Conservation (phyloP, 805 yeast species). For the Pichia californica region DNA sequence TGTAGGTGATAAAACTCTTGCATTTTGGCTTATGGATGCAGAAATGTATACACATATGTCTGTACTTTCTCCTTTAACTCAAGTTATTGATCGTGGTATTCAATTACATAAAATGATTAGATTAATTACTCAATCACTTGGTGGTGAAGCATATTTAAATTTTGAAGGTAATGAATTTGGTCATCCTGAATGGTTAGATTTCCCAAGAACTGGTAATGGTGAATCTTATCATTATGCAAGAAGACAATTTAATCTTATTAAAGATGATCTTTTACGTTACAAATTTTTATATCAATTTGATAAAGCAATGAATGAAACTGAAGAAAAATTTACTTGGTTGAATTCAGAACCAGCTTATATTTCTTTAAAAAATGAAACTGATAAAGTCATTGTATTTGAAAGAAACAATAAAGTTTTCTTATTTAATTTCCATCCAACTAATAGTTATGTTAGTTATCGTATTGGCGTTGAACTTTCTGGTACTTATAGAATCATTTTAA, state of each 20-base stretch:
- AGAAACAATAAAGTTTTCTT: conserved; percentile 78
- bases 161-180: conserved; percentile 99
- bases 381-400: conserved; percentile 84
- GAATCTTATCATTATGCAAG: conserved; percentile 92
- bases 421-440: conserved; percentile 84
- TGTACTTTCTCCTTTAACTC: conserved; percentile 60
- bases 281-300: conserved; percentile 77
- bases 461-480: conserved; percentile 86
- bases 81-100: conserved; percentile 80
- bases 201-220: conserved; percentile 84
- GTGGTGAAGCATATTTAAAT: conserved; percentile 94
- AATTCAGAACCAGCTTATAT: conserved; percentile 69
- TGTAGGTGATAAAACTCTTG: conserved; percentile 94
- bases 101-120: conserved; percentile 89
- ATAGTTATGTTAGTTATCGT: conserved; percentile 80
- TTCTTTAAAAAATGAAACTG: conserved; percentile 81
- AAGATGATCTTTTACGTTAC: conserved; percentile 76
- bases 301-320: conserved; percentile 73
- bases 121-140: conserved; percentile 79
- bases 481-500: conserved; percentile 63
- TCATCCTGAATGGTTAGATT: conserved; percentile 98
- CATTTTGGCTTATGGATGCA: conserved; percentile 98
- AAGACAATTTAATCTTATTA: conserved; percentile 84
- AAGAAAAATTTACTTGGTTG: conserved; percentile 66
- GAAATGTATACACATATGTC: conserved; percentile 98